phyloP scores from a whole-genome alignment of 371 early-diverging fungal genomes.

The Circinella minor region DNA sequence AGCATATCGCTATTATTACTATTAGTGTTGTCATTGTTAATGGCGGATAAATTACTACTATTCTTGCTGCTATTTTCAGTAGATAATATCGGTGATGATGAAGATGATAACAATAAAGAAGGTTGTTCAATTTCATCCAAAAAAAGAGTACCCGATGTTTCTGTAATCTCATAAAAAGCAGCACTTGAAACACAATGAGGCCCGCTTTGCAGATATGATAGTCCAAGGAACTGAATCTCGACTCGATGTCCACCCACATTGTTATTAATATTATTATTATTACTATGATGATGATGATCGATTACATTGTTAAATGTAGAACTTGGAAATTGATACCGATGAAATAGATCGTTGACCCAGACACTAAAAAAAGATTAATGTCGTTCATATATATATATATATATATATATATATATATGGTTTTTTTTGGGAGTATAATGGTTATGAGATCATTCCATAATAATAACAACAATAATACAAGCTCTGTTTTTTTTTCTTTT shows the following conservation, averaged over 20 bases:
- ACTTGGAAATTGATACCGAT: slow-evolving; percentile 20
- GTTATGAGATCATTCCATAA: not conserved
- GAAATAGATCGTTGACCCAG: slow-evolving; percentile 32
- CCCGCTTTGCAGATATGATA: slow-evolving; percentile 21
- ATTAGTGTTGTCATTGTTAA: not conserved
- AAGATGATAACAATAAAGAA: not conserved
- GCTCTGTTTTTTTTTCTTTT: no score
- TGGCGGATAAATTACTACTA: slow-evolving; percentile 4
- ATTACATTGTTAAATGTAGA: slow-evolving; percentile 15
- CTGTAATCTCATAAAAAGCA: slow-evolving; percentile 43
- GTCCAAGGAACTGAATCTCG: slow-evolving; percentile 38
- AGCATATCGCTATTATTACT: slow-evolving; percentile 2
- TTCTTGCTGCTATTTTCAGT: not conserved
- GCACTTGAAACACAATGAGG: slow-evolving; percentile 19
- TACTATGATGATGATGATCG: not conserved
- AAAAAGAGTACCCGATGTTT: slow-evolving; percentile 22
- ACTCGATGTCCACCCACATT: slow-evolving; percentile 8
- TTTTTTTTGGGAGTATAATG: no score
- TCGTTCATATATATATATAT: not conserved
- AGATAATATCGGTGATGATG: slow-evolving; percentile 1
- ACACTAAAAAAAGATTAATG: slow-evolving; percentile 10
- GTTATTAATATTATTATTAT: no score
- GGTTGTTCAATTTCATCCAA: not conserved
- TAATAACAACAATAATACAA: not conserved
- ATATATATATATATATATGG: not conserved